Evolutionary conservation across 768 basidiomycete genomes (phyloP), one percentile per base, ranked within the genome.

Genomic region (Boletus sp.): DNA sequence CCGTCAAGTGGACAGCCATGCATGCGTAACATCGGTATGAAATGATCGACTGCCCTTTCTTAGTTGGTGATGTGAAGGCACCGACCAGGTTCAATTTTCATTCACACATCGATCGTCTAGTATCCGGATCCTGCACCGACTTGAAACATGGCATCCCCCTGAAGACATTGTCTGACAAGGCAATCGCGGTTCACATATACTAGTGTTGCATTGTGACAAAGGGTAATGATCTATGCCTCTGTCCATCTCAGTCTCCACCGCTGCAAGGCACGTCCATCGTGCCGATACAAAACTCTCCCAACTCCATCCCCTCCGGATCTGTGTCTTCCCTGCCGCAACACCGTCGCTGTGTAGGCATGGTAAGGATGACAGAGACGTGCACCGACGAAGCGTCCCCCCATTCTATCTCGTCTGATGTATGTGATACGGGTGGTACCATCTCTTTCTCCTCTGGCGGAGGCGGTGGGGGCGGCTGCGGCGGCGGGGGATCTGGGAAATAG

Each of bases 361-460:
- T 62, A 43, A 80, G 70, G 14, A 73, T 58, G 17, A 79, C 72
- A 4, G 74, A 71, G 14, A 80, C 67, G 47, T 73, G 74, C 33
- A 78, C 13, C 14, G 53, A 65, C 41, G 59, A 40, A 7, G 50
- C 53, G 33, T 65, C 58, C 2, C 29, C 49, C 60, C 54, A 53
- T 4, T 17, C 38, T 1, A 45, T n/a, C 25, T 44, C 59, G 29
- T 43, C 40, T 29, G 25, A 40, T 9, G 25, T 0, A 15, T 5
- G 8, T 19, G 51, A 27, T 17, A 15, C 32, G 3, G 30, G 25
- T 9, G 21, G 38, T 9, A 15, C 17, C 11, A 23, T 47, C 30
- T 46, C 47, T 11, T 47, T 40, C 19, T n/a, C 19, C 13, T 35
- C 34, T n/a, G 2, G 14, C 4, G 14, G 37, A 15, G 46, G 30